Conservation (phyloP, 345 rosid species). For the Cardamine occulta region DNA sequence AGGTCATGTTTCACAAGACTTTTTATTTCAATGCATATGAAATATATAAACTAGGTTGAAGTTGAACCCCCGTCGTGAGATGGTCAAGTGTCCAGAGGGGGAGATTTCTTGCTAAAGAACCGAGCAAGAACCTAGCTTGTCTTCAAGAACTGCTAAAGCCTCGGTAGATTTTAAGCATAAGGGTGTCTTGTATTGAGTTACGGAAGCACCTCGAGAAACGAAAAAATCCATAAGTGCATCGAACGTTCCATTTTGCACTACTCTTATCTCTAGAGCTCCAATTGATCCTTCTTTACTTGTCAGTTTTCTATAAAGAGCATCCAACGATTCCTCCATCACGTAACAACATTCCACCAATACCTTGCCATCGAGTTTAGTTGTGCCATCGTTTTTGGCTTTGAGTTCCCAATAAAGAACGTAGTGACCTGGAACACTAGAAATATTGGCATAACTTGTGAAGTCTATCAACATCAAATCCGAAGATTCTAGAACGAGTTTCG, state of each 20-base stretch:
- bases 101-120: slow-evolving; percentile 5
- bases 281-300: slow-evolving; percentile 48
- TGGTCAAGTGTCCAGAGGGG: neutral
- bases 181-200: slow-evolving; percentile 69
- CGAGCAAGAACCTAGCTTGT: neutral
- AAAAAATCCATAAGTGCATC: slow-evolving; percentile 64
- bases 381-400: slow-evolving; percentile 35
- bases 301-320: slow-evolving; percentile 51
- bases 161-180: slow-evolving; percentile 53
- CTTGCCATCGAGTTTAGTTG: slow-evolving; percentile 39
- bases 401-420: slow-evolving; percentile 71
- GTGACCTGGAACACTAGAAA: slow-evolving; percentile 56
- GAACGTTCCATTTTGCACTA: slow-evolving; percentile 58
- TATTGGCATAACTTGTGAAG: slow-evolving; percentile 58
- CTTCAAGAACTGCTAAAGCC: slow-evolving; percentile 23
- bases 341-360: slow-evolving; percentile 64
- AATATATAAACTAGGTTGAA: neutral
- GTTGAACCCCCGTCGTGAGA: neutral
- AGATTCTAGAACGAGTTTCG: slow-evolving; percentile 49
- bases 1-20: too few relatives aligned
- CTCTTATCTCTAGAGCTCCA: slow-evolving; percentile 65
- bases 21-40: neutral
- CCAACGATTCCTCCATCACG: slow-evolving; percentile 56
- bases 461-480: slow-evolving; percentile 48
- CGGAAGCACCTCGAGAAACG: slow-evolving; percentile 56